Percentiles rank a stretch among this genome's conserved stretches.
phyloP scores from a whole-genome alignment of 2,329 filamentous ascomycete genomes.

The Venturia pyrina region DNA sequence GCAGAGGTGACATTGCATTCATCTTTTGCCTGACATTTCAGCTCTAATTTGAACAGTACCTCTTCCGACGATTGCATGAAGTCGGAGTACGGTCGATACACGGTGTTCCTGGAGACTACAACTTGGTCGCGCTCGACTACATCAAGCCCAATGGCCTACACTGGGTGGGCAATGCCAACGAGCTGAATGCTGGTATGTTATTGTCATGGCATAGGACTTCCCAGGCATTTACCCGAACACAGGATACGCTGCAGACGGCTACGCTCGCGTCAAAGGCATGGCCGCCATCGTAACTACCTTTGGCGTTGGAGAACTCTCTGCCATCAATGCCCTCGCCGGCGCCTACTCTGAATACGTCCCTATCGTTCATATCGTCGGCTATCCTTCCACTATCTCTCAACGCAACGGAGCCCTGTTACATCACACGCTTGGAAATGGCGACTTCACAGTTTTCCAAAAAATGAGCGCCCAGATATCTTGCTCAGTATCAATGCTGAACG shows the following conservation, averaged over 20 bases:
- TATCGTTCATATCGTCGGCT: constrained; percentile 38
- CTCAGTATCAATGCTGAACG: constrained; percentile 59
- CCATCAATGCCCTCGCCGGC: constrained; percentile 38
- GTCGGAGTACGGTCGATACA: constrained; percentile 40
- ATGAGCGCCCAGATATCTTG: constrained; percentile 68
- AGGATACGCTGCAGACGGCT: constrained; percentile 38
- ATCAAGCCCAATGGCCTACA: constrained; percentile 42
- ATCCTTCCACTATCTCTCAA: constrained; percentile 32
- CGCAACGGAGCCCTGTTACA: constrained; percentile 34
- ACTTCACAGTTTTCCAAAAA: constrained; percentile 73
- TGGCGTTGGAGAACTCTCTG: constrained; percentile 38
- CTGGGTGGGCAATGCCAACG: constrained; percentile 54
- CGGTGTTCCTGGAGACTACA: constrained; percentile 42
- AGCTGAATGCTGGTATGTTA: constrained; percentile 44
- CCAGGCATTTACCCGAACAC: constrained; percentile 14
- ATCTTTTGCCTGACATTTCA: not conserved
- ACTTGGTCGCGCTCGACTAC: constrained; percentile 45
- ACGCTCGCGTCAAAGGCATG: constrained; percentile 36
- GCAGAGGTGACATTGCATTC: constrained; percentile 35
- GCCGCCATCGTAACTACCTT: constrained; percentile 38
- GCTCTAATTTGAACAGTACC: constrained; percentile 28
- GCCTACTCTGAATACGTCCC: constrained; percentile 38
- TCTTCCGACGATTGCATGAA: constrained; percentile 39
- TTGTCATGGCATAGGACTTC: constrained; percentile 10
- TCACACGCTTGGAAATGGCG: constrained; percentile 44